phyloP scores from a whole-genome alignment of 129 eudicot genomes.

The Scalesia atractyloides region DNA sequence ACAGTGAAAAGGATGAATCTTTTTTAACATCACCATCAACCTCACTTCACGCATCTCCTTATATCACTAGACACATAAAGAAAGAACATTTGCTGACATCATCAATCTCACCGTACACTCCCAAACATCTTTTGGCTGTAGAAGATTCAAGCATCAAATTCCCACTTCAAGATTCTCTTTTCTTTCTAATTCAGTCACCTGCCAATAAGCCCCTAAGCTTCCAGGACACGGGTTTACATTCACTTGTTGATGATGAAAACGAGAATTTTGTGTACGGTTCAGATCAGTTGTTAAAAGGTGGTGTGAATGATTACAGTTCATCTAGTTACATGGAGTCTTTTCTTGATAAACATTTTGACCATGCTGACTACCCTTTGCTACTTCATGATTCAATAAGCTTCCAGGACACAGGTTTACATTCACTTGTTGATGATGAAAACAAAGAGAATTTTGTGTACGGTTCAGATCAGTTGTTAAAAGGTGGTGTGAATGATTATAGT shows the following conservation, averaged over 20 bases:
- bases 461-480: slow-evolving; percentile 24
- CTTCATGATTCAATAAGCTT: slow-evolving; percentile 43
- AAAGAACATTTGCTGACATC: slow-evolving; percentile 29
- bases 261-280: slow-evolving; percentile 22
- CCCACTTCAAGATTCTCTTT: slow-evolving; percentile 31
- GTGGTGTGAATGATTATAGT: slow-evolving; percentile 22
- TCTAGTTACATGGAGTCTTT: slow-evolving; percentile 26
- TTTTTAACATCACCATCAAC: slow-evolving; percentile 23
- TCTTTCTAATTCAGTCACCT: too few relatives aligned
- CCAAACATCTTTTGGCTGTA: slow-evolving; percentile 28
- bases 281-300: slow-evolving; percentile 24
- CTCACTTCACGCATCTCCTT: slow-evolving; percentile 29
- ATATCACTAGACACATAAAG: slow-evolving; percentile 32
- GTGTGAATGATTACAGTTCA: slow-evolving; percentile 21
- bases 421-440: slow-evolving; percentile 35
- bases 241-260: slow-evolving; percentile 34
- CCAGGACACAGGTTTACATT: slow-evolving; percentile 15
- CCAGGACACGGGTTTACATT: slow-evolving; percentile 25
- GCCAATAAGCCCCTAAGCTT: slow-evolving; percentile 24
- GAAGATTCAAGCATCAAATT: slow-evolving; percentile 35
- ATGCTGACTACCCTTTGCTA: slow-evolving; percentile 27
- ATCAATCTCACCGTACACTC: slow-evolving; percentile 30
- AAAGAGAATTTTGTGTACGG: slow-evolving; percentile 21
- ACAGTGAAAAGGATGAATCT: slow-evolving; percentile 24
- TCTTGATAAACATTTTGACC: slow-evolving; percentile 30